Evolutionary conservation across 495 filamentous ascomycete species (phyloP).

Genomic region (Platismatia glauca): DNA sequence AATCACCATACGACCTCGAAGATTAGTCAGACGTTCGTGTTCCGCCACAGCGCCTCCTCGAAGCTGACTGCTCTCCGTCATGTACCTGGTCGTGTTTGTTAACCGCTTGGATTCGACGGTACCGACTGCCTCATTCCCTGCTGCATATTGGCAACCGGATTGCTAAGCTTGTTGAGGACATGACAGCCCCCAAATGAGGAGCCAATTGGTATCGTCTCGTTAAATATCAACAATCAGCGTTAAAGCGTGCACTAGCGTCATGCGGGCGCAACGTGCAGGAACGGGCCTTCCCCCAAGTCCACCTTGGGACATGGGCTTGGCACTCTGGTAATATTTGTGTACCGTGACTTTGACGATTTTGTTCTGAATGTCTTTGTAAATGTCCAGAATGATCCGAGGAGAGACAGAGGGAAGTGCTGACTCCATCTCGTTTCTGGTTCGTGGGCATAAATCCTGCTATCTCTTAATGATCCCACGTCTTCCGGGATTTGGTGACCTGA

Average conservation of each 20-base stretch:
- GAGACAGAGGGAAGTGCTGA: neutral
- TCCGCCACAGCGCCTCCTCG: neutral
- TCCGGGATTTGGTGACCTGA: neutral
- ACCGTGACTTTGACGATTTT: neutral
- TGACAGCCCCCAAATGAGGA: neutral
- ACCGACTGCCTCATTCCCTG: neutral
- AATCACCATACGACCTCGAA: neutral
- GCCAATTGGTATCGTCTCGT: neutral
- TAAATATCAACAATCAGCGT: neutral
- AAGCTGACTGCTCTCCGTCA: neutral
- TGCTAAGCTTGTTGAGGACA: neutral
- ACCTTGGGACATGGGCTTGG: neutral
- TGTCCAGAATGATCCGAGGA: neutral
- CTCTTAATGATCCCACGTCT: neutral
- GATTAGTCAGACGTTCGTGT: neutral
- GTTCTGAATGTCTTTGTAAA: neutral
- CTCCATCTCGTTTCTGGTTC: neutral
- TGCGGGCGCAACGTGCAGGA: slow-evolving; percentile 5
- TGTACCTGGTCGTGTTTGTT: too few species aligned
- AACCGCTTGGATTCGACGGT: neutral
- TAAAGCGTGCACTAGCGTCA: neutral
- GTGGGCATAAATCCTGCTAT: neutral
- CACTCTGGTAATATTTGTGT: neutral
- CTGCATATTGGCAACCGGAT: slow-evolving; percentile 1
- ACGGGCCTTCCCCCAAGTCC: slow-evolving; percentile 3